Evolutionary conservation across 805 yeast genomes (phyloP), one percentile per base, ranked within the genome.

Genomic region (Pichia kluyveri): DNA sequence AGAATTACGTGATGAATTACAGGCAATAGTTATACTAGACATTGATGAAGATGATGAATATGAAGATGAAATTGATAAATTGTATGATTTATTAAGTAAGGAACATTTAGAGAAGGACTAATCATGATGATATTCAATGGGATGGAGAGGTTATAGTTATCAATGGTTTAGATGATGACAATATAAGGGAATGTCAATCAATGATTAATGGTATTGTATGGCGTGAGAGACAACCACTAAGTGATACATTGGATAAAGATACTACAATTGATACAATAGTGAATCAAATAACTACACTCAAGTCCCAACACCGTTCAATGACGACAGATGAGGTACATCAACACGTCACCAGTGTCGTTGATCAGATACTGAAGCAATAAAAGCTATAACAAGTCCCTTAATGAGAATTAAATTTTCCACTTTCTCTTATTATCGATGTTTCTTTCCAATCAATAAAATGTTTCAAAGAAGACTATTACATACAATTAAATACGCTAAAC

Each of bases 1-100:
- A 26, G 80, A 75, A 46, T 56, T 77, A 34, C 59, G 81, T 27
- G 75, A 71, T 19, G 71, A 58, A 1, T 40, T 77, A 3, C 74
- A 71, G 40, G 31, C 37, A 12, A 14, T 34, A 14, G 17, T 34
- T 10, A 30, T 30, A 30, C 1, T 30, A 30, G 14, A 30, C 14
- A 12, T 30, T 9, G 32, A 30, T 30, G 14, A 30, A 3, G 32
- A 30, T 30, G 8, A 37, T 28, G n/a, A 36, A 6, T 6, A 32
- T 12, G 30, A 9, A 10, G 43, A 28, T 14, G 32, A 34, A 14
- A 14, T 45, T 4, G 39, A 32, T 10, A 32, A 54, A 4, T 50
- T 60, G 37, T 48, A 56, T 4, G 44, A 48, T 4, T 52, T 52
- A 8, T 41, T 60, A 18, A 56, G 60, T 11, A 42, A 51, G 4